Evolutionary conservation across 164 flowering plant species (phyloP), one percentile per base, ranked within the genome.

Genomic region (Protea cynaroides): DNA sequence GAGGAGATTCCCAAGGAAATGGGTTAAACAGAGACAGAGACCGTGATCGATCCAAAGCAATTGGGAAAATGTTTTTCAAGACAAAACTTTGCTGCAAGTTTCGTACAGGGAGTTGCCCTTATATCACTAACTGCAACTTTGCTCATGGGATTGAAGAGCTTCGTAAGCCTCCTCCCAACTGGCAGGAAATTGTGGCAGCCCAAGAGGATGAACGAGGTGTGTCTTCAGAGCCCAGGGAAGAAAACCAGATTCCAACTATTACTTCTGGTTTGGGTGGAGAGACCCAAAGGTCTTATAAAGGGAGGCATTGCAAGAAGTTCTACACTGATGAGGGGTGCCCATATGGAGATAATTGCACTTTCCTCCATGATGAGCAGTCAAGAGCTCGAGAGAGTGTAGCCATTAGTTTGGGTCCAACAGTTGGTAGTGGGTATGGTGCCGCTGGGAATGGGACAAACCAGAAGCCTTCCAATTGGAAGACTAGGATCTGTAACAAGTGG

Each of bases 401-500:
- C 0, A 94, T 94, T 62, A 94, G 99, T 72, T 82, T 94, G 76
- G 88, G 94, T 11, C 96, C 99, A 0, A 76, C 76, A 25, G 68
- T 66, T 40, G 83, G 89, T n/a, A 75, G 80, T 54, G 87, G 83
- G 9, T 78, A 79, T 74, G 84, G 91, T 47, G 71, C 64, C 24
- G 77, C 64, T 55, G 80, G 66, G 25, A 74, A 58, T 74, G 90
- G 79, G 29, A 8, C 71, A 5, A 85, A 49, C 61, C 70, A 70
- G 66, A 94, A 94, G 82, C 99, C 99, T 47, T 88, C 99, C 0
- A 94, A 92, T 69, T 94, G 99, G 99, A 94, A 94, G 67, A 94
- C 99, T 5, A 85, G 97, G 82, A 89, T 94, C 61, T 94, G 99
- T 69, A 94, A 94, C 69, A 94, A 94, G 80, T 94, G 99, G 99